Evolutionary conservation across 768 basidiomycete species (phyloP), one percentile per base, ranked within the genome.

Genomic region (Lactarius indigo): DNA sequence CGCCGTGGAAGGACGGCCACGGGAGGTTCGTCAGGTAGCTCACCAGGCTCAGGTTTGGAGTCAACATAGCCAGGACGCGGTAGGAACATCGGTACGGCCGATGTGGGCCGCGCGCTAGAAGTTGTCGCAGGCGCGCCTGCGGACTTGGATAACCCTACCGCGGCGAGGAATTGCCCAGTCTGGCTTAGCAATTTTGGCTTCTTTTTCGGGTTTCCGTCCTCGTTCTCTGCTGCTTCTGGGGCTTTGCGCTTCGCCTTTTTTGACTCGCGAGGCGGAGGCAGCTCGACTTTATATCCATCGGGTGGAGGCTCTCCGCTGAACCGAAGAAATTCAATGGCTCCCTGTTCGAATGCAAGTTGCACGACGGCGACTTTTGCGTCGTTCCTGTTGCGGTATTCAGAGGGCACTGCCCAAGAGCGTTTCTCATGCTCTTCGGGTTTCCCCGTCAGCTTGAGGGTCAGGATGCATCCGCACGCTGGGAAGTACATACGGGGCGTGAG

Each of bases 351-450:
- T 3, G 87, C 89, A 3, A 75, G 74, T 62, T 78, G 79, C 1
- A 81, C 76, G 13, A 83, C 87, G 17, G 85, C 87, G 18, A 80
- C 76, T 73, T 83, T 88, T 6, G 89, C 89, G 68, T 91, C 89
- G 18, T 78, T 77, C 70, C 85, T 87, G 33, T 77, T 82, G 50
- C 82, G 79, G 72, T 87, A 89, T 64, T 84, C 80, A 10, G 77
- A 73, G 8, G 80, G 75, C 9, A 83, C 83, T 0, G 74, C 73
- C 72, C 83, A 90, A 60, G 74, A 74, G 37, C 78, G 79, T n/a
- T 75, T 69, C 60, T 83, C 78, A 1, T 76, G 78, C 26, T 75
- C 57, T 18, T 70, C 59, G 1, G 77, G 70, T 3, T 75, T 61
- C 26, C 75, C 67, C 5, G 77, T 79, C 18, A 85, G 70, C 44